Base-by-base conservation (phyloP, 139 green algal genomes). In the Yamagishiella unicocca region DNA sequence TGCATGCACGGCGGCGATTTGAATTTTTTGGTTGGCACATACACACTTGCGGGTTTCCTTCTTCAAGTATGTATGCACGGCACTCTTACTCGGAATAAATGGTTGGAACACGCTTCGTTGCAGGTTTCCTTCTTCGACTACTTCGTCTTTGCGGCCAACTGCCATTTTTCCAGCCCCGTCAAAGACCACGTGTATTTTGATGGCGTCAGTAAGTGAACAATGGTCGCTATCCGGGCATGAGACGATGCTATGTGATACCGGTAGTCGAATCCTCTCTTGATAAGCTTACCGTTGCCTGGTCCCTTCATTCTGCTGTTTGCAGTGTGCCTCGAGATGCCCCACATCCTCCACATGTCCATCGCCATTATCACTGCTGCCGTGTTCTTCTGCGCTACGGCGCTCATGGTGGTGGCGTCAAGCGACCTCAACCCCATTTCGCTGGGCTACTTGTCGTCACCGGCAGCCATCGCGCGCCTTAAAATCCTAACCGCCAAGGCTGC, bases 261-360 rank as follows among this genome's bases (percentile, higher is more conserved):
- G n/a, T n/a, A n/a, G n/a, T n/a, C n/a, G n/a, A n/a, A n/a, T n/a
- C n/a, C n/a, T n/a, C n/a, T n/a, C n/a, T n/a, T n/a, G n/a, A n/a
- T n/a, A n/a, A n/a, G n/a, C n/a, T n/a, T n/a, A n/a, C n/a, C n/a
- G n/a, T n/a, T n/a, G n/a, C n/a, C n/a, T n/a, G n/a, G n/a, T n/a
- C n/a, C n/a, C n/a, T n/a, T n/a, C n/a, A n/a, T n/a, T n/a, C n/a
- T n/a, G n/a, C n/a, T n/a, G n/a, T n/a, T n/a, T n/a, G n/a, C 88
- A 91, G 81, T 82, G 21, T 94, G 91, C 85, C 54, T 86, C 37
- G 14, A 12, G 2, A 85, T 89, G 77, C 91, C 91, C 22, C 89
- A 94, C 80, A 12, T 90, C 1, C 29, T 83, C 22, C 58, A 82
- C 43, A 62, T 92, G n/a, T n/a, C 29, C 8, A 45, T 93, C 12